A percentile compares a stretch with the other conserved stretches of the same genome.
Conservation (phyloP, 192 early-diverging fungal genomes). For the Podila verticillata region DNA sequence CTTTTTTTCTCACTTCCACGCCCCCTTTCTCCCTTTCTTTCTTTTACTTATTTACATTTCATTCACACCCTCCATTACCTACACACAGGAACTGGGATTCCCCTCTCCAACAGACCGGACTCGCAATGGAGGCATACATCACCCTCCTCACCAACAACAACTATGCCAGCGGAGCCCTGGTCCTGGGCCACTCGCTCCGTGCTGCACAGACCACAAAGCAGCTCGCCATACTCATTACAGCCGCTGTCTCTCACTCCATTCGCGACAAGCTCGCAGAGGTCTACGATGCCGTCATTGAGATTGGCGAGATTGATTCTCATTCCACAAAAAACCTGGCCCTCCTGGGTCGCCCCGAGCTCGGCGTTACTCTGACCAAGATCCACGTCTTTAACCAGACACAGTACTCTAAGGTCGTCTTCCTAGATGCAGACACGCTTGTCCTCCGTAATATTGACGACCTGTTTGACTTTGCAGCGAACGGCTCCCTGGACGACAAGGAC, state of each 20-base stretch:
- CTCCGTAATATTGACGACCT: slow-evolving; percentile 82
- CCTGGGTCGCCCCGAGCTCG: slow-evolving; percentile 92
- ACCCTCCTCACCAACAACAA: slow-evolving; percentile 89
- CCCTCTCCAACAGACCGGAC: neutral
- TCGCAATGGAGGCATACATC: slow-evolving; percentile 70
- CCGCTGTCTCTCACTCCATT: slow-evolving; percentile 60
- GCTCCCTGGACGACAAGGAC: slow-evolving; percentile 34
- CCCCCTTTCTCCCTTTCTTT: slow-evolving; percentile 2
- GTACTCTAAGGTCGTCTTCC: slow-evolving; percentile 76
- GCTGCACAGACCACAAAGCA: slow-evolving; percentile 66
- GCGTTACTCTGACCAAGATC: slow-evolving; percentile 91
- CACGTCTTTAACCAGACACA: slow-evolving; percentile 83
- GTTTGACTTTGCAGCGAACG: slow-evolving; percentile 67
- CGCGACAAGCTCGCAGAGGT: slow-evolving; percentile 61
- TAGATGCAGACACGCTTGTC: slow-evolving; percentile 95
- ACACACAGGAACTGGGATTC: neutral
- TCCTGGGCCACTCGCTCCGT: slow-evolving; percentile 80
- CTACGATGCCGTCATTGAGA: slow-evolving; percentile 79
- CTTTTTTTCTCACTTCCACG: too few species aligned
- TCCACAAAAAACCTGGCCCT: slow-evolving; percentile 69
- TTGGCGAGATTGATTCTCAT: slow-evolving; percentile 70
- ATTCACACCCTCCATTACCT: neutral
- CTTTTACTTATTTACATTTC: neutral
- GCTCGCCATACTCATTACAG: slow-evolving; percentile 78
- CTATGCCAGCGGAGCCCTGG: slow-evolving; percentile 87